phyloP scores from a whole-genome alignment of 169 alveolate species.

The Cryptosporidium meleagridis region DNA sequence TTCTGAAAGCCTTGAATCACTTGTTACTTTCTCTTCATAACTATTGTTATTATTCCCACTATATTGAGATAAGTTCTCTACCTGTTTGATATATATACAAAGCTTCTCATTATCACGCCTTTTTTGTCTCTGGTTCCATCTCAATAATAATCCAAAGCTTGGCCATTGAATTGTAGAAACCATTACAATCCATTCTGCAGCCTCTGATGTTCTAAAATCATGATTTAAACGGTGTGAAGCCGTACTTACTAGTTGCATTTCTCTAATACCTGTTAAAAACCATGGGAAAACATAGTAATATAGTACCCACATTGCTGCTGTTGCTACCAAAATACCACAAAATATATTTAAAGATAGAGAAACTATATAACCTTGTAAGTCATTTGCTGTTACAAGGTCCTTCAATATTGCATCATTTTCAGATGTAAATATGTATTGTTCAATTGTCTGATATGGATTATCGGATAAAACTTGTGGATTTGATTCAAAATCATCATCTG shows the following conservation, averaged over 20 bases:
- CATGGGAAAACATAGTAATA: slow-evolving; percentile 65
- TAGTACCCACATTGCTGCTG: slow-evolving; percentile 59
- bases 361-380: slow-evolving; percentile 52
- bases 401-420: slow-evolving; percentile 56
- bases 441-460: background rate
- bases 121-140: slow-evolving; percentile 79
- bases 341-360: slow-evolving; percentile 31
- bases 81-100: slow-evolving; percentile 76
- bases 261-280: slow-evolving; percentile 60
- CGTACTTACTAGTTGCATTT: slow-evolving; percentile 51
- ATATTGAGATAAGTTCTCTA: slow-evolving; percentile 72
- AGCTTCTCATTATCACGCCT: slow-evolving; percentile 56
- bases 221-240: slow-evolving; percentile 68
- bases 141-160: slow-evolving; percentile 76
- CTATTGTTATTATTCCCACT: background rate
- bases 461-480: background rate
- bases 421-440: slow-evolving; percentile 44
- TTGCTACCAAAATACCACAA: slow-evolving; percentile 54
- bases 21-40: background rate
- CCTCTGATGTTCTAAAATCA: slow-evolving; percentile 74
- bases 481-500: slow-evolving; percentile 24
- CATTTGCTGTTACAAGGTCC: slow-evolving; percentile 62
- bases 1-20: background rate
- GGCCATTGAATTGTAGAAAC: slow-evolving; percentile 78
- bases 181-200: slow-evolving; percentile 77